Evolutionary conservation across 768 basidiomycete genomes (phyloP), one percentile per base, ranked within the genome.

Genomic region (Phylloporus sp.): DNA sequence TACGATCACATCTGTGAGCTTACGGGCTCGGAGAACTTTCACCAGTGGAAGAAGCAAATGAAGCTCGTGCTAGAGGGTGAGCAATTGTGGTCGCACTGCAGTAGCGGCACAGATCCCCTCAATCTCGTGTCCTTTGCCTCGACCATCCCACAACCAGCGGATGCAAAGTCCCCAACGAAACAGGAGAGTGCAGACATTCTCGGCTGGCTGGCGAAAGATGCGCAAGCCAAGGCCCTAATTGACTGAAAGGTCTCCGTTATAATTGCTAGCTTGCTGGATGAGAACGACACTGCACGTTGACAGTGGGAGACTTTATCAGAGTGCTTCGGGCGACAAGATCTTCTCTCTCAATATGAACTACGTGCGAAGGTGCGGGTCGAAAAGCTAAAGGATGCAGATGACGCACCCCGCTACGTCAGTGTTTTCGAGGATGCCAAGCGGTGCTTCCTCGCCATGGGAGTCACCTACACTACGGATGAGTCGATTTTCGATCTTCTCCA

Each of bases 31-130:
- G 28, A 28, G 6, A 28, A 13, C 1, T 28, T 11, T 4, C 9
- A 10, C 4, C 28, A 28, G 3, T 28, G 28, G 28, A 4, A 14
- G 5, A 3, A 9, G 14, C 28, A 28, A 6, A 28, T 28, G 28
- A 13, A 1, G 3, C 28, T 28, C 6, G 28, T 13, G 4, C 32
- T 54, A 1, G 20, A 18, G 8, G 41, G 29, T 1, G 10, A 54
- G 5, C 21, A 20, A 5, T 32, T 50, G 3, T 54, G 49, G 36
- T 9, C 13, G 7, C 44, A 50, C 5, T 23, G 51, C 7, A 46
- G 34, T 5, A 31, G 2, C 6, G 11, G 29, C 1, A 15, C 5
- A 7, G 29, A 31, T 13, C 3, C 29, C 13, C 4, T 11, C 10
- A 13, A 28, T 14, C 9, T 28, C 5, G 28, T 13, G 6, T 10